Conservation (phyloP, 192 early-diverging fungal species). For the Coemansia sp. region DNA sequence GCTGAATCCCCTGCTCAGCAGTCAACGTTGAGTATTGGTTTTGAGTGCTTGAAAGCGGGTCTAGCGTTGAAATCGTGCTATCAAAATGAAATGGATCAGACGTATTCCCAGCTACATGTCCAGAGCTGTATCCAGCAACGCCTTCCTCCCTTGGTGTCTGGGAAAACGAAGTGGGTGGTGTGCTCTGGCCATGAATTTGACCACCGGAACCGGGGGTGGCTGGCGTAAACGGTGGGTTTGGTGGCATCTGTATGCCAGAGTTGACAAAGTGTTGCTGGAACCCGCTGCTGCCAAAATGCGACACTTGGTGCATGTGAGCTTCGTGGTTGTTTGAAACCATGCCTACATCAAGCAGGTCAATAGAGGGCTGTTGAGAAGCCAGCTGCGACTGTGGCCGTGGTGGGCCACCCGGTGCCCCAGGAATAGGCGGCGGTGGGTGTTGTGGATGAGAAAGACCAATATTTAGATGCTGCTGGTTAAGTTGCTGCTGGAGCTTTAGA, state of each 20-base stretch:
- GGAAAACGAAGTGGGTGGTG: conserved; percentile 1
- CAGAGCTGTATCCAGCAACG: background rate
- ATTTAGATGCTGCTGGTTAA: conserved; percentile 55
- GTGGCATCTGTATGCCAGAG: conserved; percentile 10
- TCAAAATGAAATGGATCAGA: conserved; percentile 26
- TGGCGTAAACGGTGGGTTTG: conserved; percentile 23
- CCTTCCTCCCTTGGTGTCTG: conserved; percentile 14
- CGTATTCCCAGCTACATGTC: background rate
- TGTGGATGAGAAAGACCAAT: conserved; percentile 29
- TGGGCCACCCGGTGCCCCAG: conserved; percentile 5
- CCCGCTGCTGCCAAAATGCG: conserved; percentile 10
- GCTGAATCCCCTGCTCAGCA: conserved; percentile 6
- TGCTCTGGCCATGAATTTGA: conserved; percentile 9
- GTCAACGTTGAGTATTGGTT: conserved; percentile 6
- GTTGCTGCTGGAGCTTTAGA: conserved; percentile 57
- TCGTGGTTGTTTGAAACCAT: conserved; percentile 9
- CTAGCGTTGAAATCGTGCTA: conserved; percentile 20
- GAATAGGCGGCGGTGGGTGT: conserved; percentile 8
- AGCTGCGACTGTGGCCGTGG: conserved; percentile 13
- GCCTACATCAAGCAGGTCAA: conserved; percentile 26
- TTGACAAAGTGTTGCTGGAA: conserved; percentile 31
- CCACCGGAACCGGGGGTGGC: background rate
- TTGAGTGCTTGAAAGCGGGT: background rate
- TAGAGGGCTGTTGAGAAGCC: conserved; percentile 13
- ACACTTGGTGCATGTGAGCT: conserved; percentile 9